Base-by-base conservation (phyloP, 208 protist genomes). In the Wallacemonas sp. region DNA sequence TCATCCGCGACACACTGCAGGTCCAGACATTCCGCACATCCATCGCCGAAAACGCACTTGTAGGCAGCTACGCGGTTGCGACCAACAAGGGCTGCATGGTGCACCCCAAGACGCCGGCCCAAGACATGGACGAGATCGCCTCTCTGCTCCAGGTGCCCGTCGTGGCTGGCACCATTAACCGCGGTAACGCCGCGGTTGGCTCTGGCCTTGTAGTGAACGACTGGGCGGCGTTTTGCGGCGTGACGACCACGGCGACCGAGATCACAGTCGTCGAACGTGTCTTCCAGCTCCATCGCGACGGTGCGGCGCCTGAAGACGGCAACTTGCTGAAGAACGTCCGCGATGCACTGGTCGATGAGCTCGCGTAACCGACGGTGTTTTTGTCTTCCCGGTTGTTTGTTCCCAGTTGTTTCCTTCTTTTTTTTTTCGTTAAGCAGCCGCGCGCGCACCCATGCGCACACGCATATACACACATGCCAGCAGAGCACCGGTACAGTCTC, bases 81-180 rank as follows among this genome's bases (percentile, higher is more conserved):
- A 98, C 85, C 32, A 99, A 99, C 76, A 86, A 99, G 57, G 99
- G 99, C 41, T 99, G 97, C 67, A 76, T 99, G 60, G 98, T 99
- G 59, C 95, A 98, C 61, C 95, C 97, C 45, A 97, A 95, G 71
- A 99, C 98, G 0, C 82, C 95, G 0, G 83, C 96, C 10, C 82
- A 98, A 71, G 98, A 99, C 63, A 98, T 99, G 90, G 98, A 99
- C 54, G 98, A 99, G 76, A 94, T 99, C 26, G 87, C 97, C 1
- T 97, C 94, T 0, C 85, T 99, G 21, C 75, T 99, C 61, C 97
- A 99, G 90, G 96, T 99, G 12, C 98, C 98, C 2, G 83, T 99
- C 0, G 95, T 99, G 22, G 98, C 98, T 4, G 99, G 99, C 39
- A 99, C 99, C 9, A 97, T 99, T 33, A 99, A 99, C 78, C 89